Percentiles rank a stretch among this genome's conserved stretches.
These are phyloP conservation scores for Candida anglica DNA, from an alignment of 805 yeast genomes.

Conservation along the genomic window DNA sequence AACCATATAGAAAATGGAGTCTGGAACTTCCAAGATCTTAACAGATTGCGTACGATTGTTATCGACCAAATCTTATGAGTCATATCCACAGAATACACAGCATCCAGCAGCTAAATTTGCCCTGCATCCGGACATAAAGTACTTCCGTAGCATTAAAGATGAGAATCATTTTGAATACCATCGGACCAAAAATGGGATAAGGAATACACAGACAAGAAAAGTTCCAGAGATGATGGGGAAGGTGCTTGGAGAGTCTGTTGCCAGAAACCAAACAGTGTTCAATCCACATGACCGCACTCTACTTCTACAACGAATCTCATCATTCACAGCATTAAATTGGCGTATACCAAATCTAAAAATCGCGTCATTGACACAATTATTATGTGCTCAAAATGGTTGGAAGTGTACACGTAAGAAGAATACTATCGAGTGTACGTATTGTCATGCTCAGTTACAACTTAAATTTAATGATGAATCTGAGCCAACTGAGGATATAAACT, in stretches of 20 bases:
- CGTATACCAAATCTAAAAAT: slow-evolving; percentile 21
- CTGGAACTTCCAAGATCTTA: slow-evolving; percentile 19
- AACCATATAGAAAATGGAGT: no score
- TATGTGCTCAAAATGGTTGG: slow-evolving; percentile 54
- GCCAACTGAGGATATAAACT: neutral
- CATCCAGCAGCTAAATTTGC: no score
- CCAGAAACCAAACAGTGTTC: slow-evolving; percentile 13
- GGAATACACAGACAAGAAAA: slow-evolving; percentile 1
- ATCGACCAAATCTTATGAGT: slow-evolving; percentile 10
- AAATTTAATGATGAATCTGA: slow-evolving; percentile 19
- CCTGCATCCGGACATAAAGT: slow-evolving; percentile 36
- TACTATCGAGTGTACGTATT: slow-evolving; percentile 29
- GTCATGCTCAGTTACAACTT: slow-evolving; percentile 24
- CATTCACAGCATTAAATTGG: slow-evolving; percentile 49
- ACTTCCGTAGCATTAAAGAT: slow-evolving; percentile 30
- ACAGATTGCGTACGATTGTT: slow-evolving; percentile 20
- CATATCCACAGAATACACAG: no score
- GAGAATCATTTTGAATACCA: slow-evolving; percentile 37
- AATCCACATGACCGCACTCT: slow-evolving; percentile 34
- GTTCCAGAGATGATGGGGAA: slow-evolving; percentile 9
- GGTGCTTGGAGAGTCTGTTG: neutral
- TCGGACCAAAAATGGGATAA: slow-evolving; percentile 16
- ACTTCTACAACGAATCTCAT: slow-evolving; percentile 37
- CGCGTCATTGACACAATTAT: slow-evolving; percentile 38
- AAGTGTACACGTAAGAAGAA: slow-evolving; percentile 29